Evolutionary conservation across 768 basidiomycete species (phyloP).

Genomic region (Macrolepiota fuliginosa): DNA sequence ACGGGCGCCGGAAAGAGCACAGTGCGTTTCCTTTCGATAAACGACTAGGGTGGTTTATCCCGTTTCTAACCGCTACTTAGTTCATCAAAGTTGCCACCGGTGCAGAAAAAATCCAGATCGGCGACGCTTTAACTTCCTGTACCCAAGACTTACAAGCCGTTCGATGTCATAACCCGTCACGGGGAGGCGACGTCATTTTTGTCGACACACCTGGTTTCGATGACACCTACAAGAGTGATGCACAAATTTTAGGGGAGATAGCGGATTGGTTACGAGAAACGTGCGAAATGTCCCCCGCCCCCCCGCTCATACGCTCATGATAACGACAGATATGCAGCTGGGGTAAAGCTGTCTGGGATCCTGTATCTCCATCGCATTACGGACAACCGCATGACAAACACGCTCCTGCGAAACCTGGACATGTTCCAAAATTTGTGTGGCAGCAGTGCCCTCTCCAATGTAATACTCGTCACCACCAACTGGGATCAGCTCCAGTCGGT

Average conservation of each 20-base stretch:
- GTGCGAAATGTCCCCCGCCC: slow-evolving; percentile 13
- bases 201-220: slow-evolving; percentile 32
- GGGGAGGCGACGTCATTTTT: slow-evolving; percentile 19
- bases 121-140: slow-evolving; percentile 22
- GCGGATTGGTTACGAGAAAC: slow-evolving; percentile 25
- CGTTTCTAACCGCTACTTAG: slow-evolving; percentile 12
- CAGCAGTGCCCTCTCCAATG: slow-evolving; percentile 7
- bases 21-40: slow-evolving; percentile 11
- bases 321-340: slow-evolving; percentile 8
- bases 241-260: slow-evolving; percentile 21
- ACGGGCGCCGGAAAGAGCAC: slow-evolving; percentile 24
- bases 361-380: slow-evolving; percentile 19
- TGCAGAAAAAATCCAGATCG: slow-evolving; percentile 16
- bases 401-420: slow-evolving; percentile 10
- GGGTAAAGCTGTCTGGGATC: slow-evolving; percentile 15
- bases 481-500: slow-evolving; percentile 16
- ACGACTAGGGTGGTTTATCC: not conserved
- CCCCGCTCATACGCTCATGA: not conserved
- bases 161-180: slow-evolving; percentile 15
- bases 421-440: slow-evolving; percentile 17
- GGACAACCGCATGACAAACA: slow-evolving; percentile 16
- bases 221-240: slow-evolving; percentile 21
- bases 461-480: slow-evolving; percentile 17
- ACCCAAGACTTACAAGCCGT: slow-evolving; percentile 20
- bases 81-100: slow-evolving; percentile 25